A percentile compares a stretch with the other conserved stretches of the same genome.
These are phyloP conservation scores for Russula ochroleuca DNA, from an alignment of 768 basidiomycete genomes.

Conservation along the genomic window DNA sequence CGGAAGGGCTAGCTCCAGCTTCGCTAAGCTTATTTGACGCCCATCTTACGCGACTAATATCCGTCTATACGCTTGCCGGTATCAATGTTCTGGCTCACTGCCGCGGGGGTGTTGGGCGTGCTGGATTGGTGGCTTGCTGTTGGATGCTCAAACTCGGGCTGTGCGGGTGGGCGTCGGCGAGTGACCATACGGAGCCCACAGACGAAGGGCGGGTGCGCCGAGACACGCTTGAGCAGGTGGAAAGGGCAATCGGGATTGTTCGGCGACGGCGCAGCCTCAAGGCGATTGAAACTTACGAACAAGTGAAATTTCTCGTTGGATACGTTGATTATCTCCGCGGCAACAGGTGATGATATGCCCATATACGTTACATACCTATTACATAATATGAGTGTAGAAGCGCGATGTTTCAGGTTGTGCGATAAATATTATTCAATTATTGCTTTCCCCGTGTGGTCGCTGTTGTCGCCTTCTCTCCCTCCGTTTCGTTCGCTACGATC, in stretches of 20 bases:
- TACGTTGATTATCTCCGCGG: constrained; percentile 59
- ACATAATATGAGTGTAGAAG: neutral
- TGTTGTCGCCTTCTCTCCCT: neutral
- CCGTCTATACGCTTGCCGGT: constrained; percentile 69
- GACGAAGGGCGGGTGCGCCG: constrained; percentile 32
- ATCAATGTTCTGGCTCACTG: constrained; percentile 79
- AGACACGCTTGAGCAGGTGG: constrained; percentile 62
- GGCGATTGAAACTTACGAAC: constrained; percentile 91
- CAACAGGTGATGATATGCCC: neutral
- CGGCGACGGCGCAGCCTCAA: constrained; percentile 77
- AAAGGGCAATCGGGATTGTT: constrained; percentile 68
- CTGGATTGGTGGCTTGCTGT: constrained; percentile 86
- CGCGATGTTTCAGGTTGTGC: neutral
- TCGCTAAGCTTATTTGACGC: constrained; percentile 56
- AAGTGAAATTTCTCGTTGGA: constrained; percentile 78
- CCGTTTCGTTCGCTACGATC: neutral
- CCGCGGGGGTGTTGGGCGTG: constrained; percentile 90
- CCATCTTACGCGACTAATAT: constrained; percentile 61
- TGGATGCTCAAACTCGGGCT: constrained; percentile 92
- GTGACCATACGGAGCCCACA: constrained; percentile 1
- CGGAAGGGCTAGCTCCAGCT: constrained; percentile 82
- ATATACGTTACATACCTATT: constrained; percentile 7
- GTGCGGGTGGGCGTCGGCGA: constrained; percentile 58
- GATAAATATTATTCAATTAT: neutral
- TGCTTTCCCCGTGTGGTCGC: neutral